Evolutionary conservation across 176 grass and related monocot genomes (phyloP).

Genomic region (Bromus sterilis): DNA sequence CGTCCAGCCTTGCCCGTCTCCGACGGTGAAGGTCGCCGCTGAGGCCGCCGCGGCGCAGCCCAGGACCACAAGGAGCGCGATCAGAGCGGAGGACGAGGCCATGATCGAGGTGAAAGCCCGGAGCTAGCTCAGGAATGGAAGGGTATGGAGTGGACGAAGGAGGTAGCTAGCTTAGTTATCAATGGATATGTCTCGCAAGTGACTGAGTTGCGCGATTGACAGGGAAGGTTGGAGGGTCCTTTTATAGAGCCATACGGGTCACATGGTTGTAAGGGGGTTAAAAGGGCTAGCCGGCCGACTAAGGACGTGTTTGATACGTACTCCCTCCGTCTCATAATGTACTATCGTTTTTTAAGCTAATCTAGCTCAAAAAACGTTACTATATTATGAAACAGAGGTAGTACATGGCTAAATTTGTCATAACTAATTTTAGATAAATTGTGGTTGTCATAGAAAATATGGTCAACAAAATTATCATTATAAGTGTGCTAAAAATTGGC

Average conservation of each 20-base stretch:
- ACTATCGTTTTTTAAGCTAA: too few species aligned
- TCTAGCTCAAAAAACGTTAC: too few species aligned
- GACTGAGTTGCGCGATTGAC: slow-evolving; percentile 11
- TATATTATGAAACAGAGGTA: too few species aligned
- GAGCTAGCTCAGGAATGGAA: neutral
- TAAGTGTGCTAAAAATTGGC: too few species aligned
- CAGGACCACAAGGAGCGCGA: slow-evolving; percentile 40
- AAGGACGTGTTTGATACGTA: too few species aligned
- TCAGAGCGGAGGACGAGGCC: slow-evolving; percentile 34
- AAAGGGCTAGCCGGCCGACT: neutral
- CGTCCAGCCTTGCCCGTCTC: slow-evolving; percentile 40
- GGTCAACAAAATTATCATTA: too few species aligned
- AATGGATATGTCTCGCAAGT: neutral
- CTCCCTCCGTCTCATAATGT: too few species aligned
- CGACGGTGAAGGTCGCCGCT: slow-evolving; percentile 38
- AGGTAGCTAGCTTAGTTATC: neutral
- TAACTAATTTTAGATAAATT: too few species aligned
- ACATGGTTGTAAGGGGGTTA: neutral
- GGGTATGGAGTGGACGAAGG: too few species aligned
- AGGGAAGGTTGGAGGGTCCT: neutral
- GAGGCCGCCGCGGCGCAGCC: slow-evolving; percentile 33
- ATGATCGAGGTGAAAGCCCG: neutral
- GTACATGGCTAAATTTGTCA: too few species aligned
- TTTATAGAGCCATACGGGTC: slow-evolving; percentile 24
- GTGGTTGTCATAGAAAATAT: too few species aligned